Evolutionary conservation across 176 grass and related monocot genomes (phyloP).

Genomic region (Melocanna baccifera): DNA sequence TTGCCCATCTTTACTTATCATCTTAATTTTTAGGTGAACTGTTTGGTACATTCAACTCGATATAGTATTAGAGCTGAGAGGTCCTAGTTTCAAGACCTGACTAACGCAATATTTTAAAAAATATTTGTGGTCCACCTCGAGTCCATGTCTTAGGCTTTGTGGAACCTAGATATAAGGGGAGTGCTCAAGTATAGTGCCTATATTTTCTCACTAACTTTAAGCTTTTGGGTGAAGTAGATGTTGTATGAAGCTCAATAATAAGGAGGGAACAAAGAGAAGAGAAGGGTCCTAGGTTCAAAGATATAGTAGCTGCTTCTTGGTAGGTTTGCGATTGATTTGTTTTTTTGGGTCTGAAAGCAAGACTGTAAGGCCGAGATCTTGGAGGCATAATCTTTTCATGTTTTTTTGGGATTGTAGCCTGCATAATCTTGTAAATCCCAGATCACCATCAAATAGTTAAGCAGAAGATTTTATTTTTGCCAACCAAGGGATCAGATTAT

Average conservation of each 20-base stretch:
- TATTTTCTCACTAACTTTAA: too few species aligned
- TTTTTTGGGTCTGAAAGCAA: not conserved
- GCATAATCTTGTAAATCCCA: constrained; percentile 15
- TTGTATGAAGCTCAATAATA: not conserved
- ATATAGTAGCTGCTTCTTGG: constrained; percentile 18
- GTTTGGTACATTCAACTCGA: too few species aligned
- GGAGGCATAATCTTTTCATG: not conserved
- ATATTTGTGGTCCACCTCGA: too few species aligned
- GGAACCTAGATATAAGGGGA: too few species aligned
- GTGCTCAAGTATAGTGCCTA: too few species aligned
- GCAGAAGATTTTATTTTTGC: not conserved
- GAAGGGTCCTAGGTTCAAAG: not conserved
- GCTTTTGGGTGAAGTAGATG: too few species aligned
- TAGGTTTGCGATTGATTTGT: constrained; percentile 15
- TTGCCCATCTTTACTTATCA: too few species aligned
- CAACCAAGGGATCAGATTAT: constrained; percentile 18
- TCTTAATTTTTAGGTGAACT: too few species aligned
- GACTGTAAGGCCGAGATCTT: not conserved
- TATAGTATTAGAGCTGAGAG: too few species aligned
- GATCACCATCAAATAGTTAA: not conserved
- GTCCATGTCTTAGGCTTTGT: too few species aligned
- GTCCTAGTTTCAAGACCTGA: too few species aligned
- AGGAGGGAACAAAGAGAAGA: not conserved
- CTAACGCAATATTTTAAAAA: too few species aligned
- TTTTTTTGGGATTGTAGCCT: constrained; percentile 1